These are phyloP conservation scores for Cladobotryum mycophilum DNA, from an alignment of 2,329 filamentous ascomycete genomes.

Conservation along the genomic window DNA sequence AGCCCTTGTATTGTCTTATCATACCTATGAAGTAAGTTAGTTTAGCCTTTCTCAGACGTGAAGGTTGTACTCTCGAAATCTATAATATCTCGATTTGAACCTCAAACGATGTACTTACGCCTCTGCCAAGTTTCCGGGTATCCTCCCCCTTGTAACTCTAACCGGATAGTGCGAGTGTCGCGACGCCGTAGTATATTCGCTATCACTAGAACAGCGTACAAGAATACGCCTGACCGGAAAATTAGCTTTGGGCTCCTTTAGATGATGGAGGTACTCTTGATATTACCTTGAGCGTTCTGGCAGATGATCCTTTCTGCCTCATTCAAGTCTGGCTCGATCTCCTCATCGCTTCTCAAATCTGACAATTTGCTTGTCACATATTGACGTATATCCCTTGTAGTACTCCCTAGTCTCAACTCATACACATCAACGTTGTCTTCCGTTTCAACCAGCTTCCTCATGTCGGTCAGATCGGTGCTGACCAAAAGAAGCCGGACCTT, in stretches of 20 bases:
- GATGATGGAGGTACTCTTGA: too few species aligned
- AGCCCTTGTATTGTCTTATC: neutral
- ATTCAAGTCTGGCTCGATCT: neutral
- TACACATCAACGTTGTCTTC: neutral
- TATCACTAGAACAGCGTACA: neutral
- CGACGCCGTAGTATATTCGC: neutral
- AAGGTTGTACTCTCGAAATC: too few species aligned
- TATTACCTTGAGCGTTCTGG: neutral
- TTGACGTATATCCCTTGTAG: neutral
- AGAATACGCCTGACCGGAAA: neutral
- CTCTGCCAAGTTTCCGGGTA: neutral
- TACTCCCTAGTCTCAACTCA: neutral
- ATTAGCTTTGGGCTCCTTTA: too few species aligned
- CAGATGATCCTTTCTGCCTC: neutral
- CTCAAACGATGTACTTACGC: neutral
- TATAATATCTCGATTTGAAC: too few species aligned
- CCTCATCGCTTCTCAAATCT: neutral
- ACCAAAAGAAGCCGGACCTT: neutral
- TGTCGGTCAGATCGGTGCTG: neutral
- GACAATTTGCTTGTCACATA: neutral
- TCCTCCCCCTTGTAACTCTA: neutral
- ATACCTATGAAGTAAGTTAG: neutral
- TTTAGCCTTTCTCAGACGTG: too few species aligned
- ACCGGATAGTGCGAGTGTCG: neutral
- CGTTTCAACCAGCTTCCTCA: neutral